Percentiles rank a stretch among this genome's conserved stretches.
Evolutionary conservation across 768 basidiomycete genomes (phyloP).

Genomic region (Paxillus rubicundulus): DNA sequence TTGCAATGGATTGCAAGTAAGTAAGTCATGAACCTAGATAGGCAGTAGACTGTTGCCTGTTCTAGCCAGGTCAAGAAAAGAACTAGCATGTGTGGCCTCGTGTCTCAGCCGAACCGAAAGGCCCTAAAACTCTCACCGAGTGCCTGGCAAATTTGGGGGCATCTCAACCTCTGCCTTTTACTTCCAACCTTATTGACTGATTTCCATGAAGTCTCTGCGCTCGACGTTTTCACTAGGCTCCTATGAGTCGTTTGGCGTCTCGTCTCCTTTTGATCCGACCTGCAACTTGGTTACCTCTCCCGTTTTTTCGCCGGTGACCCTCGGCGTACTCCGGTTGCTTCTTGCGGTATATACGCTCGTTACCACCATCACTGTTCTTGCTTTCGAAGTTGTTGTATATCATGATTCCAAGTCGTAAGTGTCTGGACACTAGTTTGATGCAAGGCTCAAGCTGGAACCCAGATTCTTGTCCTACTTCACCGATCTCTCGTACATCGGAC

Average conservation of each 20-base stretch:
- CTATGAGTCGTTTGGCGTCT: conserved; percentile 32
- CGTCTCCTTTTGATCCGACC: conserved; percentile 39
- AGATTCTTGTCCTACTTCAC: conserved; percentile 71
- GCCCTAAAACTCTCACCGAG: background rate
- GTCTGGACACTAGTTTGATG: conserved; percentile 23
- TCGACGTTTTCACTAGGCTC: conserved; percentile 8
- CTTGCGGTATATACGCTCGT: conserved; percentile 52
- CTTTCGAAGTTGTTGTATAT: conserved; percentile 29
- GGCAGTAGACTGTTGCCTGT: background rate
- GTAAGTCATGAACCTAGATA: no score
- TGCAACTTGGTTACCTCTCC: conserved; percentile 41
- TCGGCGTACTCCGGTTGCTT: conserved; percentile 45
- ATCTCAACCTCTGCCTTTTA: background rate
- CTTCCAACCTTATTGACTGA: background rate
- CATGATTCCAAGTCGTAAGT: conserved; percentile 28
- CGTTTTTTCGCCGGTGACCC: conserved; percentile 40
- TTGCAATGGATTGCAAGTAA: background rate
- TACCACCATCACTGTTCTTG: conserved; percentile 35
- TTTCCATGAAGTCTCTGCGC: conserved; percentile 7
- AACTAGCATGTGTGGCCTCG: background rate
- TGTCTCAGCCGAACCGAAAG: conserved; percentile 10
- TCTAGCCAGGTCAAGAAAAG: background rate
- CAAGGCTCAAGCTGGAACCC: background rate
- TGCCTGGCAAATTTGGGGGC: background rate
- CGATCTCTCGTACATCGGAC: conserved; percentile 56